These are phyloP conservation scores for Graphilbum sp. DNA, from an alignment of 2,329 filamentous ascomycete genomes.

Conservation along the genomic window DNA sequence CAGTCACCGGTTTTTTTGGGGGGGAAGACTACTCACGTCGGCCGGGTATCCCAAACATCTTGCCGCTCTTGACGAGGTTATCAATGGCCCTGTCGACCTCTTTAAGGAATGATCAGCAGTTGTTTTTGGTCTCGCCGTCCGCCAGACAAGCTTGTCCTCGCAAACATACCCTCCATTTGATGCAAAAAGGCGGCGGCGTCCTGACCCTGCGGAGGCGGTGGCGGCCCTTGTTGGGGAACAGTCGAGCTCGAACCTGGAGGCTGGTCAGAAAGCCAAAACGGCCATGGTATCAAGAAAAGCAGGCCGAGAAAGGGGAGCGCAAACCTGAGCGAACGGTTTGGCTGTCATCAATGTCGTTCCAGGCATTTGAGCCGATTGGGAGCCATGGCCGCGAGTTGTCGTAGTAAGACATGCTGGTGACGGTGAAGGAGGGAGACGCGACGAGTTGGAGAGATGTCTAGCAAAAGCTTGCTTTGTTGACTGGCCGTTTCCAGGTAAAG, in stretches of 20 bases:
- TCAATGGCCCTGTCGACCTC: conserved; percentile 94
- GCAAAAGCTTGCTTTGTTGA: too few species aligned
- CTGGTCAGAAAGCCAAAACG: not conserved
- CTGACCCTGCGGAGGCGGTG: conserved; percentile 6
- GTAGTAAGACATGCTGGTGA: conserved; percentile 14
- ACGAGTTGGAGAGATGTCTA: too few species aligned
- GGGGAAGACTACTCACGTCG: conserved; percentile 71
- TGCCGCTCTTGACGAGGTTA: conserved; percentile 91
- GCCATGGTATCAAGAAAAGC: too few species aligned
- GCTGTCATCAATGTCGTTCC: conserved; percentile 14
- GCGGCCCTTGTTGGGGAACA: conserved; percentile 16
- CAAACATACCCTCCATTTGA: conserved; percentile 22
- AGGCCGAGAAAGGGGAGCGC: not conserved
- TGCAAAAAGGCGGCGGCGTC: conserved; percentile 16
- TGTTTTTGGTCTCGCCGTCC: not conserved
- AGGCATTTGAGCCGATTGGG: conserved; percentile 11
- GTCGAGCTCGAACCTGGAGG: conserved; percentile 17
- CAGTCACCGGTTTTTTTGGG: conserved; percentile 32
- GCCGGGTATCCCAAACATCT: conserved; percentile 55
- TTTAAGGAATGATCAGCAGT: conserved; percentile 19
- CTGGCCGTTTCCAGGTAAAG: too few species aligned
- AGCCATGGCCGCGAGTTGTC: conserved; percentile 14
- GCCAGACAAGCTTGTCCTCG: too few species aligned
- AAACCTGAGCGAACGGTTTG: conserved; percentile 14
- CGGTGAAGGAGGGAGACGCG: not conserved